Percentiles rank a stretch among this genome's conserved stretches.
Conservation (phyloP, 805 yeast genomes). For the Lipomyces sp. region DNA sequence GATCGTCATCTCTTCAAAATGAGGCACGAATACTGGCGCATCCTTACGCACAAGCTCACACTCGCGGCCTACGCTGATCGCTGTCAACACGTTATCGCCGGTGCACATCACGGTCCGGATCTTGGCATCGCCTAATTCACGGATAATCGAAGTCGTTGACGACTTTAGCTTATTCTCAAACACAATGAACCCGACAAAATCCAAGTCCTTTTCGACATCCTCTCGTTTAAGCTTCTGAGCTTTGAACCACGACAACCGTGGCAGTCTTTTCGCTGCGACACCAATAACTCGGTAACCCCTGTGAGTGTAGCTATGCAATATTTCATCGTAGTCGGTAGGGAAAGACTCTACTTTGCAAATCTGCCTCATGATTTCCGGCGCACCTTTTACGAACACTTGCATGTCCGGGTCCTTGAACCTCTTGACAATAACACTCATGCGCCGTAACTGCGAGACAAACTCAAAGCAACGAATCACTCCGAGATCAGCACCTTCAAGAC, state of each 20-base stretch:
- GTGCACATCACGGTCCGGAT: conserved; percentile 94
- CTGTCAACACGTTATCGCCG: conserved; percentile 94
- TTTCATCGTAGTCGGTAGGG: conserved; percentile 74
- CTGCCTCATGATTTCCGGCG: conserved; percentile 89
- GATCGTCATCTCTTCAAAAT: conserved; percentile 57
- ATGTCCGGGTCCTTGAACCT: conserved; percentile 50
- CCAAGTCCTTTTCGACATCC: conserved; percentile 68
- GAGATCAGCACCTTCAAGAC: conserved; percentile 39
- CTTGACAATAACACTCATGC: conserved; percentile 85
- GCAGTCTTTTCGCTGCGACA: conserved; percentile 70
- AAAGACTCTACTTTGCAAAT: conserved; percentile 73
- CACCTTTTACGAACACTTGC: conserved; percentile 83
- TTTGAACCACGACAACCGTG: conserved; percentile 53
- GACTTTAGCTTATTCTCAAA: conserved; percentile 89
- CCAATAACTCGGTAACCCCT: conserved; percentile 95
- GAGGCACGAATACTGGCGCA: conserved; percentile 64
- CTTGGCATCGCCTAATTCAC: conserved; percentile 65
- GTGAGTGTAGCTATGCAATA: conserved; percentile 85
- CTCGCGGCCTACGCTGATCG: conserved; percentile 88
- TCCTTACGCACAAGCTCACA: conserved; percentile 65
- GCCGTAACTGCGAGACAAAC: conserved; percentile 78
- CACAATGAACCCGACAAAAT: conserved; percentile 83
- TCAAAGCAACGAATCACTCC: conserved; percentile 69
- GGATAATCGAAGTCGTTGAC: conserved; percentile 65
- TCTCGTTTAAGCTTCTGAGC: conserved; percentile 61